Conservation (phyloP, 2,329 filamentous ascomycete genomes). For the Coniella lustricola region DNA sequence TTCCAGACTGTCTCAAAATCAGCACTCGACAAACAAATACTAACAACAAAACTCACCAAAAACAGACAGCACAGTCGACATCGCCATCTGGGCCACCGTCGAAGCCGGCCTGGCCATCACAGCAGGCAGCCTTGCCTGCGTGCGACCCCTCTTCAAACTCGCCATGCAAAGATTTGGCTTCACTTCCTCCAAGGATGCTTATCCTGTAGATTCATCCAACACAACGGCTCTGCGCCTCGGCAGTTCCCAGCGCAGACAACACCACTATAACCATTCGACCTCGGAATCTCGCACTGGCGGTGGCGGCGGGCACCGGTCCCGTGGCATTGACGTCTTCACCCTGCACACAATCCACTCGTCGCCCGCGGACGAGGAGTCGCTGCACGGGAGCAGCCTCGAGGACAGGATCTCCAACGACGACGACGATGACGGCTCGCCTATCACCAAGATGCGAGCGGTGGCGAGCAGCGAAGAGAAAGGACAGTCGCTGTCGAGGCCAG, state of each 20-base stretch:
- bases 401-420: neutral
- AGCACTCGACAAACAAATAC: neutral
- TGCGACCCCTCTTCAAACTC: slow-evolving; percentile 35
- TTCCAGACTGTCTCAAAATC: too few species aligned
- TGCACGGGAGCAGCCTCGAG: neutral
- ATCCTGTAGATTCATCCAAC: neutral
- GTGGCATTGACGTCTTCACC: slow-evolving; percentile 1
- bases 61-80: slow-evolving; percentile 31
- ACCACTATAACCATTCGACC: neutral
- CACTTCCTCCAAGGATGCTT: neutral
- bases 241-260: too few species aligned
- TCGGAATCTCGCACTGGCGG: neutral
- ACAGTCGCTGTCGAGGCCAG: too few species aligned
- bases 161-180: slow-evolving; percentile 26
- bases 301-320: neutral
- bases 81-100: slow-evolving; percentile 42
- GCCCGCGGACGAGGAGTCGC: neutral
- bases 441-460: neutral
- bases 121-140: slow-evolving; percentile 39
- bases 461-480: neutral
- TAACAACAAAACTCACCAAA: neutral
- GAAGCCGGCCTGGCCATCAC: slow-evolving; percentile 42
- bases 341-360: neutral
- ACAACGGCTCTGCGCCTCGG: neutral
- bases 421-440: too few species aligned